Base-by-base conservation (phyloP, 2,329 filamentous ascomycete species). In the Penicillium sp. region DNA sequence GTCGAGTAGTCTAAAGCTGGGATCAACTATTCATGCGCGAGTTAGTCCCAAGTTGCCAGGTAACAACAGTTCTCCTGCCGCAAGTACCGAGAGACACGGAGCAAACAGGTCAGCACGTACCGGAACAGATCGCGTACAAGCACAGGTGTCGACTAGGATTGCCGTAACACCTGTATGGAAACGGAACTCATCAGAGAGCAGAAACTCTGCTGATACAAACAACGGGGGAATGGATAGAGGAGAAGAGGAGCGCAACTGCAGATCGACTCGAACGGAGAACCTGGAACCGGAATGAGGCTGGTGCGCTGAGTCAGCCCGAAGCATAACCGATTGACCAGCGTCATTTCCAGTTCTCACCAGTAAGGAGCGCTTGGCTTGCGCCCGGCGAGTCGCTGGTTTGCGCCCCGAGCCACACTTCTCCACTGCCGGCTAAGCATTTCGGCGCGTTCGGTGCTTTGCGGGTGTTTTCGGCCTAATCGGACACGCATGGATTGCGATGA, bases 181-280 rank as follows among this genome's bases (percentile, higher is more conserved):
- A 54, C 57, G 50, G 55, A 51, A 65, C 58, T 63, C 63, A 65
- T 65, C 59, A 65, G 62, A 65, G 59, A 65, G 63, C 58, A 50
- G 39, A 57, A 56, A 49, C 54, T 56, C 59, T 61, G 59, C 60
- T 48, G 45, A 55, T 39, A 27, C 28, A 45, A 37, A 44, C 36
- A 45, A 39, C 35, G 43, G 45, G 33, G 39, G 42, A 43, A 37
- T 43, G 27, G 32, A 30, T 36, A 36, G 21, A 36, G 27, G 33
- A 21, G 37, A 39, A 43, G 45, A 39, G 52, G 43, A 51, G 39
- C 42, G 42, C 30, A 39, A 23, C 16, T 41, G 37, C 36, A 39
- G 36, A 38, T n/a, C n/a, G n/a, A n/a, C n/a, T n/a, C n/a, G n/a
- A n/a, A n/a, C n/a, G n/a, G 41, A 49, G 39, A 48, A 51, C 39